These are phyloP conservation scores for Diplodia sapinea DNA, from an alignment of 2,329 filamentous ascomycete species.

Conservation along the genomic window DNA sequence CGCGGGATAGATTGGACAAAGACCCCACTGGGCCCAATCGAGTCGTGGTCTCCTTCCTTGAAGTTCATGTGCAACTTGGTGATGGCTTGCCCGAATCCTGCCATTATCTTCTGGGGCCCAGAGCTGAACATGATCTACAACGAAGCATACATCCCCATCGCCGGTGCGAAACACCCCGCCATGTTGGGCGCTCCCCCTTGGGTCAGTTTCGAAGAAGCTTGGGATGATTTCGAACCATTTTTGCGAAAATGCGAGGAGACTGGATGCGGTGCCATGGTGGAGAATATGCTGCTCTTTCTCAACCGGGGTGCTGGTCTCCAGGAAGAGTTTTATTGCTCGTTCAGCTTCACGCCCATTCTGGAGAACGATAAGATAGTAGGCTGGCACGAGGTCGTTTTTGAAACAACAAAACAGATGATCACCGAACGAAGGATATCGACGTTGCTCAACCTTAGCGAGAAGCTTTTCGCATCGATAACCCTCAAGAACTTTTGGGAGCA, in stretches of 20 bases:
- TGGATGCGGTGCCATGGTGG: conserved; percentile 30
- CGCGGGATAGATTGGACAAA: conserved; percentile 72
- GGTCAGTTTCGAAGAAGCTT: conserved; percentile 71
- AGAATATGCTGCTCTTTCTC: conserved; percentile 31
- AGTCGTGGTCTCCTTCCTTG: conserved; percentile 70
- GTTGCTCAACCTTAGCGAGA: conserved; percentile 29
- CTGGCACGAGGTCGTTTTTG: conserved; percentile 28
- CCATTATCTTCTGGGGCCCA: conserved; percentile 57
- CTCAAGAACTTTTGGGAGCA: conserved; percentile 31
- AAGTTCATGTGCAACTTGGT: conserved; percentile 77
- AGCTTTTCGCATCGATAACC: conserved; percentile 2
- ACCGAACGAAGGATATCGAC: conserved; percentile 29
- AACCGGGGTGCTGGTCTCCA: conserved; percentile 23
- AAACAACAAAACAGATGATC: conserved; percentile 33
- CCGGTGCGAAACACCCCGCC: conserved; percentile 72
- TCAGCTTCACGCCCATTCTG: conserved; percentile 31
- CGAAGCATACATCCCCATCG: conserved; percentile 69
- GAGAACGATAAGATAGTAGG: conserved; percentile 31
- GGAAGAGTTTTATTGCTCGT: conserved; percentile 33
- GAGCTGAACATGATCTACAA: conserved; percentile 76
- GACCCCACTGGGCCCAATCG: conserved; percentile 74
- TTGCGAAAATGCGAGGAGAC: conserved; percentile 27
- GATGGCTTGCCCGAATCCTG: conserved; percentile 62
- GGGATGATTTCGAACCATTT: conserved; percentile 62
- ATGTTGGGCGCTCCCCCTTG: conserved; percentile 72